Evolutionary conservation across 306 rosid genomes (phyloP).

Genomic region (Lathyrus aphaca): DNA sequence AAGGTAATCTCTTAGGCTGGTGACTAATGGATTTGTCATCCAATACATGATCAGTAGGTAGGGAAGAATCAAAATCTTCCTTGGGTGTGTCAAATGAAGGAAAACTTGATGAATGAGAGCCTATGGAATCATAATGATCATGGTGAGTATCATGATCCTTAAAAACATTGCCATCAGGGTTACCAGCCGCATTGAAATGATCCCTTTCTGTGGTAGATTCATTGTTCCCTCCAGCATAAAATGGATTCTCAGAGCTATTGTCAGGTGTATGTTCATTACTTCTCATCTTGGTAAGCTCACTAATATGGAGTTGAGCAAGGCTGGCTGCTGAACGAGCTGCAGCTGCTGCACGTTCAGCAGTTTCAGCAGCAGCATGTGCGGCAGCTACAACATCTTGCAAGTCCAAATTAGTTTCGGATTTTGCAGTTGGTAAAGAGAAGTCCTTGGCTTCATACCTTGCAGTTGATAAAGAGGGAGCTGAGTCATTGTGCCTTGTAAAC

Average conservation of each 20-base stretch:
- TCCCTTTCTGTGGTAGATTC: slow-evolving; percentile 43
- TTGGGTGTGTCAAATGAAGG: slow-evolving; percentile 49
- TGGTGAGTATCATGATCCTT: slow-evolving; percentile 42
- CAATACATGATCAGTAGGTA: slow-evolving; percentile 40
- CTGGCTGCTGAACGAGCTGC: slow-evolving; percentile 93
- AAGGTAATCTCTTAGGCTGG: slow-evolving; percentile 68
- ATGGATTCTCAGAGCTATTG: slow-evolving; percentile 61
- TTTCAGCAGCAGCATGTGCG: slow-evolving; percentile 91
- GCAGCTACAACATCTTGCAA: slow-evolving; percentile 90
- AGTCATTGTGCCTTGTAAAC: slow-evolving; percentile 42
- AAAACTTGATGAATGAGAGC: slow-evolving; percentile 50
- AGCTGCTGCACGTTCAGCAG: slow-evolving; percentile 89
- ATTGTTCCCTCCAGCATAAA: slow-evolving; percentile 45
- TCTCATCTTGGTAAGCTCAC: slow-evolving; percentile 69
- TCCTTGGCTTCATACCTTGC: neutral
- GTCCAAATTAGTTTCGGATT: slow-evolving; percentile 56
- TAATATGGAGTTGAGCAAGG: slow-evolving; percentile 77
- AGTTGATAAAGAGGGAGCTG: slow-evolving; percentile 4
- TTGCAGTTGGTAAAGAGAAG: slow-evolving; percentile 49
- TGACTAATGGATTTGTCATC: slow-evolving; percentile 44
- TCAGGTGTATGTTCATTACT: slow-evolving; percentile 48
- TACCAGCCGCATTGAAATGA: slow-evolving; percentile 37
- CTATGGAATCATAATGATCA: slow-evolving; percentile 42
- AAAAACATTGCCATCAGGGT: slow-evolving; percentile 23
- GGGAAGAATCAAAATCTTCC: slow-evolving; percentile 49